Base-by-base conservation (phyloP, 352 stramenopile genomes). In the Globisporangium mamillatum region DNA sequence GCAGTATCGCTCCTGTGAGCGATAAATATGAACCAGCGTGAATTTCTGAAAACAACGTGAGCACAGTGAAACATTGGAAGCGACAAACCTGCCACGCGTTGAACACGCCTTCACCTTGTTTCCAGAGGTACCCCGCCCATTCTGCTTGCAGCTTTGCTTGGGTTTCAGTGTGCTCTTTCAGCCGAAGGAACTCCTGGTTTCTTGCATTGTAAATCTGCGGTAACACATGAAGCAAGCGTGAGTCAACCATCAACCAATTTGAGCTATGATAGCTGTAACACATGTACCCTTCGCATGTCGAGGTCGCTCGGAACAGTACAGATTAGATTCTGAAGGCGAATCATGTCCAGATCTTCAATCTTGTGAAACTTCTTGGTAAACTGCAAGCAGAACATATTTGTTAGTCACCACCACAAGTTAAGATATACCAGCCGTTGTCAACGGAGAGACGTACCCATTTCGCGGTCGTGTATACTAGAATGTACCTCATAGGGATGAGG, bases 301-400 rank as follows among this genome's bases (percentile, higher is more conserved):
- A 81, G 54, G 53, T 81, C 73, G 29, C 57, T 79, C 4, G 75
- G 75, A 56, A 79, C 74, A 4, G 69, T 73, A n/a, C 66, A 66
- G 22, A 81, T 56, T 6, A 81, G 70, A 46, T 81, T 81, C 27
- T 66, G 68, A 36, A 81, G 46, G 16, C 72, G 69, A 55, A 79
- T 63, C 16, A 72, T 27, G 50, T 79, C 75, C 6, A 22, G 46
- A 46, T 81, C 70, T 5, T 70, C 34, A 14, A 74, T 44, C 25
- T 74, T 70, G 62, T 81, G 75, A 27, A 81, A 81, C 20, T 70
- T 68, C 36, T 73, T 62, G 1, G 75, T 79, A 59, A 81, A 79
- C 75, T 81, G 24, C 10, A 9, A 38, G 7, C 34, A 38, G 34
- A 38, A 38, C 34, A 38, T 12, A 10, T 38, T 38, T 38, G 34